phyloP scores from a whole-genome alignment of 768 basidiomycete genomes.

The Suillus subalutaceus region DNA sequence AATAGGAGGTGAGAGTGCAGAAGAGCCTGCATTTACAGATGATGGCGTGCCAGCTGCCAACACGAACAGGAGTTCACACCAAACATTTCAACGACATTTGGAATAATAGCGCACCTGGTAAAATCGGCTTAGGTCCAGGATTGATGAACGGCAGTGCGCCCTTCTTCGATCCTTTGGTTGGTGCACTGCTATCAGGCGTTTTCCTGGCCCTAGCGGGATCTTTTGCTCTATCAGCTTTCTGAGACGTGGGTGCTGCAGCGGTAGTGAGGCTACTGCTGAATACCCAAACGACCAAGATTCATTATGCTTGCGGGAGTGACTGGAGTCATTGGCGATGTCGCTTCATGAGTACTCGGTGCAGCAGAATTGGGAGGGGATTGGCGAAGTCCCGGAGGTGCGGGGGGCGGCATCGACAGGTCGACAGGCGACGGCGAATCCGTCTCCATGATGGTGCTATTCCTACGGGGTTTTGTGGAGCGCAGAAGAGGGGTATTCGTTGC shows the following conservation, averaged over 20 bases:
- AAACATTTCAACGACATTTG: background rate
- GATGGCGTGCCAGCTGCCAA: constrained; percentile 38
- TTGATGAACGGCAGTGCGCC: constrained; percentile 41
- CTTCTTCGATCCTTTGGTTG: constrained; percentile 31
- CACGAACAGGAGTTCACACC: constrained; percentile 11
- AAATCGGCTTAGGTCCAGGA: constrained; percentile 68
- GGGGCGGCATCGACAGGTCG: constrained; percentile 87
- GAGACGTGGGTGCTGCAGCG: constrained; percentile 29
- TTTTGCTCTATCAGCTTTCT: constrained; percentile 32
- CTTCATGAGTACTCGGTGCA: constrained; percentile 4
- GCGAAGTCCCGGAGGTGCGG: constrained; percentile 51
- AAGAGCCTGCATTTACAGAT: constrained; percentile 27
- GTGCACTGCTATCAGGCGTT: constrained; percentile 20
- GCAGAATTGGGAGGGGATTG: constrained; percentile 21
- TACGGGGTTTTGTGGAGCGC: constrained; percentile 45
- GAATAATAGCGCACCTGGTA: constrained; percentile 55
- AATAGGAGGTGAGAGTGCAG: constrained; percentile 36
- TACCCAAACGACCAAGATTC: constrained; percentile 74
- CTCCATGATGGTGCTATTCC: constrained; percentile 45
- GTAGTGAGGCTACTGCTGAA: constrained; percentile 43
- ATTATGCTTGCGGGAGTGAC: constrained; percentile 93
- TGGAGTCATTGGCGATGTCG: constrained; percentile 49
- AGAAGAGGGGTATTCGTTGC: constrained; percentile 64
- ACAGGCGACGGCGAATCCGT: constrained; percentile 83
- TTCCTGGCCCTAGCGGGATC: constrained; percentile 31